These are phyloP conservation scores for Boletellus ananiceps DNA, from an alignment of 768 basidiomycete genomes.

Conservation along the genomic window DNA sequence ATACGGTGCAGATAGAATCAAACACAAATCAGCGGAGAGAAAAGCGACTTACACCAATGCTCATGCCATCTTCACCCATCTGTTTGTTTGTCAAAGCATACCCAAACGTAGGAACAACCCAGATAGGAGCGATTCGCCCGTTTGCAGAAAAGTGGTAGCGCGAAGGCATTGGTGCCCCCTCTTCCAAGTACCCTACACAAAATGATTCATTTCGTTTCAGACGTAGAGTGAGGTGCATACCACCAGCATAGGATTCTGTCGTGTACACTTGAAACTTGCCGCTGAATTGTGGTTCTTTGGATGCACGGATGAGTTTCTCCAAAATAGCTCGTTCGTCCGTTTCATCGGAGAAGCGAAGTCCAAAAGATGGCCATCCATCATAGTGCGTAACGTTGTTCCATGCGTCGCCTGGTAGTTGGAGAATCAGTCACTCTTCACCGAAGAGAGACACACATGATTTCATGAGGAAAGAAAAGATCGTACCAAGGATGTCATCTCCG, in stretches of 20 bases:
- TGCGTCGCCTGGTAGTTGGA: constrained; percentile 13
- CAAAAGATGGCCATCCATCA: constrained; percentile 90
- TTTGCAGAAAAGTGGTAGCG: constrained; percentile 71
- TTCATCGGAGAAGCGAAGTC: constrained; percentile 64
- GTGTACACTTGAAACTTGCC: constrained; percentile 60
- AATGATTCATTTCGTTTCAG: not conserved
- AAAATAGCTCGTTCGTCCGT: constrained; percentile 57
- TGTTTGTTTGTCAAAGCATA: constrained; percentile 70
- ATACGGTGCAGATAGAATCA: constrained; percentile 5
- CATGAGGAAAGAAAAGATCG: not conserved
- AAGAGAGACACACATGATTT: not conserved
- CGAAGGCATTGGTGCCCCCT: constrained; percentile 54
- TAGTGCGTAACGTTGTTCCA: constrained; percentile 43
- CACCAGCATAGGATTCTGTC: constrained; percentile 21
- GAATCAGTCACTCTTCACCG: not conserved
- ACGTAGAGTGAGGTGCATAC: constrained; percentile 1
- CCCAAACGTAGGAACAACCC: constrained; percentile 75
- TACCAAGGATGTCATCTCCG: constrained; percentile 33
- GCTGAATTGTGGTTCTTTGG: constrained; percentile 37
- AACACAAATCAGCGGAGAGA: not conserved
- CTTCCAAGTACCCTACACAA: constrained; percentile 11
- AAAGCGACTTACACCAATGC: constrained; percentile 61
- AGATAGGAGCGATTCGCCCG: constrained; percentile 84
- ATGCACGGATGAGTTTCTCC: constrained; percentile 48
- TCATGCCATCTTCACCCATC: constrained; percentile 57